Conservation (phyloP, 495 filamentous ascomycete genomes). For the Hamigera avellanea region DNA sequence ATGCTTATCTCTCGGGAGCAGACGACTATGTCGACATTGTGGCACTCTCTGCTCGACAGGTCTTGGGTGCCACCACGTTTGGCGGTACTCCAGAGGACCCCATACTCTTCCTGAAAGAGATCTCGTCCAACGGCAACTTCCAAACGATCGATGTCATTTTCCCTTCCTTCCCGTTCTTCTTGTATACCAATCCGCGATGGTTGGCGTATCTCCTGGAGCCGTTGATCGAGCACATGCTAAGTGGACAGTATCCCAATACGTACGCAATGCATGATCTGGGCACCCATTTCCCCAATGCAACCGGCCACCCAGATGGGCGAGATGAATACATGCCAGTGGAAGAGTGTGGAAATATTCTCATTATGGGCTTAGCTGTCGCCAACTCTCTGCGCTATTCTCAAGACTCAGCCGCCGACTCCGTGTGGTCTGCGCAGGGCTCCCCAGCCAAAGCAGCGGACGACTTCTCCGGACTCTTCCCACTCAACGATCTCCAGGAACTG, state of each 20-base stretch:
- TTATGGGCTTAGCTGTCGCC: constrained; percentile 81
- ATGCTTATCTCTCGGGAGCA: constrained; percentile 50
- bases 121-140: constrained; percentile 87
- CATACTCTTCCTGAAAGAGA: constrained; percentile 87
- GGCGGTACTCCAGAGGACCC: constrained; percentile 76
- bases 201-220: constrained; percentile 83
- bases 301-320: constrained; percentile 73
- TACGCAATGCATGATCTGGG: constrained; percentile 96
- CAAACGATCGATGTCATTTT: constrained; percentile 98
- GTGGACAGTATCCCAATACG: constrained; percentile 80
- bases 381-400: constrained; percentile 66
- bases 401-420: constrained; percentile 39
- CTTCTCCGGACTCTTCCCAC: constrained; percentile 24
- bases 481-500: constrained; percentile 27
- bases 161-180: constrained; percentile 86
- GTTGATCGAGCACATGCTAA: constrained; percentile 79
- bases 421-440: constrained; percentile 33
- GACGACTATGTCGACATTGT: constrained; percentile 64
- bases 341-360: constrained; percentile 92
- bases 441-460: constrained; percentile 10
- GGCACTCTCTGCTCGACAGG: constrained; percentile 80
- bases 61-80: constrained; percentile 81
- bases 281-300: constrained; percentile 80
- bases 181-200: constrained; percentile 91
- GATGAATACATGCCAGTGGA: constrained; percentile 98